Conservation (phyloP, 2,329 filamentous ascomycete species). For the Saccharata proteae region DNA sequence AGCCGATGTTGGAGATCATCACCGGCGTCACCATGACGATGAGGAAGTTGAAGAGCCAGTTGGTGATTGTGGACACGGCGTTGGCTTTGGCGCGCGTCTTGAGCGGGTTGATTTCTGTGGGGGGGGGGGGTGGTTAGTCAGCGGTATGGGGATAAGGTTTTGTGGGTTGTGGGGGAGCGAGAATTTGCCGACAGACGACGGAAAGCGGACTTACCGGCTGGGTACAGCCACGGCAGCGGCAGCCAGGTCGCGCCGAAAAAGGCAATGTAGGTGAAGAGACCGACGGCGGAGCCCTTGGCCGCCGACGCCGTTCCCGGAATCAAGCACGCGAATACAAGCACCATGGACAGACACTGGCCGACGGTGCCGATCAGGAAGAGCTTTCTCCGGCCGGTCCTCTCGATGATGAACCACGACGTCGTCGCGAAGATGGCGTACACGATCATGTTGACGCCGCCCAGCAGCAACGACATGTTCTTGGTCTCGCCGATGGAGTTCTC, state of each 20-base stretch:
- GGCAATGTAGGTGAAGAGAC: constrained; percentile 57
- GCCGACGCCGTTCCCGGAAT: constrained; percentile 23
- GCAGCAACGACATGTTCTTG: constrained; percentile 30
- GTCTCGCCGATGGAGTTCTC: constrained; percentile 38
- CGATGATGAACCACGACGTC: constrained; percentile 52
- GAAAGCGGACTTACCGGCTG: too few relatives aligned
- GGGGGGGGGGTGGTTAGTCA: constrained; percentile 19
- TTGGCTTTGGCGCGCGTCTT: constrained; percentile 45
- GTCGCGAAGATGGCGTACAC: constrained; percentile 45
- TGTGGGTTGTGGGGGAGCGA: background rate
- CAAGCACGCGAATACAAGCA: constrained; percentile 29
- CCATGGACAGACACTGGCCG: constrained; percentile 45
- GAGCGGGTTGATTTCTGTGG: constrained; percentile 42
- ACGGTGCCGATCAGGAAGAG: constrained; percentile 30
- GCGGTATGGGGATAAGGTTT: constrained; percentile 14
- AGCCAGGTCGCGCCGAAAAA: constrained; percentile 56
- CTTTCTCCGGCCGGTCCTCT: constrained; percentile 42
- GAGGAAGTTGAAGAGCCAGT: constrained; percentile 43
- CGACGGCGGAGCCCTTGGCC: constrained; percentile 42
- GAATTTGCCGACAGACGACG: background rate
- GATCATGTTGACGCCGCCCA: constrained; percentile 41
- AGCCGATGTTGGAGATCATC: constrained; percentile 23
- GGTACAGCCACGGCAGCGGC: constrained; percentile 48
- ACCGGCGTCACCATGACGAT: constrained; percentile 33
- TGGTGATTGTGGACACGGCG: constrained; percentile 40